These are phyloP conservation scores for Moesziomyces sp. DNA, from an alignment of 1,284 basidiomycete genomes.

Conservation along the genomic window DNA sequence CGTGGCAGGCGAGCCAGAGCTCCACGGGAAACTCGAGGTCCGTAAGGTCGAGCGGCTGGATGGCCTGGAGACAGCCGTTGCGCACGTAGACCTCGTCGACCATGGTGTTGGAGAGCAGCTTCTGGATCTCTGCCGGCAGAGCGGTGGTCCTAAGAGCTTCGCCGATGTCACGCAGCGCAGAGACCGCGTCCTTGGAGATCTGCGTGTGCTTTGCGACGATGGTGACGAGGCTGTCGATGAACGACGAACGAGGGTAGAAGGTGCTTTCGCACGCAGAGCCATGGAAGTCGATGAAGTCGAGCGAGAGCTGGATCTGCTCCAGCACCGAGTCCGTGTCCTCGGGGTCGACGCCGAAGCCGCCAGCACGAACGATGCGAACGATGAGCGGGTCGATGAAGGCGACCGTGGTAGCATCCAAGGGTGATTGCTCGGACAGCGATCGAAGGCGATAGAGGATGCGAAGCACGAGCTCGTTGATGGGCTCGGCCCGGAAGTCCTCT, in stretches of 20 bases:
- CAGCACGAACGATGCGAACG: conserved; percentile 76
- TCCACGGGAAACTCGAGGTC: conserved; percentile 91
- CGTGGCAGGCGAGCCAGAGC: conserved; percentile 89
- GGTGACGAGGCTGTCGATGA: conserved; percentile 79
- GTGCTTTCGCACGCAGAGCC: conserved; percentile 78
- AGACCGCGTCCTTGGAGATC: conserved; percentile 85
- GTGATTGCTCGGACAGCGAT: conserved; percentile 81
- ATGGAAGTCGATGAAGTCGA: conserved; percentile 89
- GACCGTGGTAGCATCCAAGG: conserved; percentile 86
- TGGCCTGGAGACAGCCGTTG: conserved; percentile 87
- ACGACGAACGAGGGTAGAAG: conserved; percentile 58
- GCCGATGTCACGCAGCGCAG: conserved; percentile 83
- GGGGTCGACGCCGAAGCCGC: conserved; percentile 75
- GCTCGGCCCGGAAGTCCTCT: conserved; percentile 56
- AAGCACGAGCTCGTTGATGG: conserved; percentile 75
- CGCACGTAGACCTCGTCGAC: conserved; percentile 90
- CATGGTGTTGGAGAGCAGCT: conserved; percentile 79
- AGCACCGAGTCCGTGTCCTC: conserved; percentile 77
- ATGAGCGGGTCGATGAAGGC: conserved; percentile 84
- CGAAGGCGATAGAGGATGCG: conserved; percentile 89
- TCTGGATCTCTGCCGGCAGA: conserved; percentile 64
- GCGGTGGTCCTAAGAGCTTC: conserved; percentile 75
- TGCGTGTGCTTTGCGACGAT: conserved; percentile 82
- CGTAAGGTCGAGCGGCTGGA: conserved; percentile 93
- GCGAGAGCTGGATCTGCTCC: conserved; percentile 85